Base-by-base conservation (phyloP, 768 basidiomycete genomes). In the Suillus weaverae region DNA sequence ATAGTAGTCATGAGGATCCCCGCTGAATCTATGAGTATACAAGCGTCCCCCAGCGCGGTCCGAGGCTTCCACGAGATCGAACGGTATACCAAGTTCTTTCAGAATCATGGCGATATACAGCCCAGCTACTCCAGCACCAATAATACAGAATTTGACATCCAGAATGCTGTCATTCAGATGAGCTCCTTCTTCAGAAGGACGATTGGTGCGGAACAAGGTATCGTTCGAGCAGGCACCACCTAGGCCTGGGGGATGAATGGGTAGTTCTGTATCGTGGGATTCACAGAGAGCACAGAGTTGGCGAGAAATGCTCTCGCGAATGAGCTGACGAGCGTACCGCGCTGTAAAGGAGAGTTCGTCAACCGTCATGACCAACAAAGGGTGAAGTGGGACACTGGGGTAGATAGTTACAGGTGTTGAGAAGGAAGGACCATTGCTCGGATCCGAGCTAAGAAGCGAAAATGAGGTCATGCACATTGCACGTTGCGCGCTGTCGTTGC, bases 91-190 rank as follows among this genome's bases (percentile, higher is more conserved):
- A 18, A 72, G 62, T 22, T 44, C 32, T 35, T 72, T 43, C 20
- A 72, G 62, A 14, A 72, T 73, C 70, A 72, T 67, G 22, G 69
- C 68, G 32, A 61, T 63, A 46, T 63, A 70, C 13, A 69, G 53
- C n/a, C 68, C 68, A 9, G 69, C 69, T 33, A 53, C 39, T 8
- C 68, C 68, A 44, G 68, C 68, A 48, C 68, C 68, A 32, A 70
- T 64, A 16, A 69, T 64, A 35, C 67, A 66, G 51, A 69, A 41
- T 32, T 32, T 30, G 26, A 59, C 39, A 41, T 41, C 18, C 16
- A 39, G 56, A 18, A 6, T 7, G 4, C 22, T 39, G 5, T 11
- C 9, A 30, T 57, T 16, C 11, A 59, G 20, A 54, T 35, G 18
- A 32, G 39, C 30, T 30, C 30, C 57, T 59, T 38, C 36, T 38